A percentile compares a stretch with the other conserved stretches of the same genome.
phyloP scores from a whole-genome alignment of 331 rosid species.

The Quercus lobata region DNA sequence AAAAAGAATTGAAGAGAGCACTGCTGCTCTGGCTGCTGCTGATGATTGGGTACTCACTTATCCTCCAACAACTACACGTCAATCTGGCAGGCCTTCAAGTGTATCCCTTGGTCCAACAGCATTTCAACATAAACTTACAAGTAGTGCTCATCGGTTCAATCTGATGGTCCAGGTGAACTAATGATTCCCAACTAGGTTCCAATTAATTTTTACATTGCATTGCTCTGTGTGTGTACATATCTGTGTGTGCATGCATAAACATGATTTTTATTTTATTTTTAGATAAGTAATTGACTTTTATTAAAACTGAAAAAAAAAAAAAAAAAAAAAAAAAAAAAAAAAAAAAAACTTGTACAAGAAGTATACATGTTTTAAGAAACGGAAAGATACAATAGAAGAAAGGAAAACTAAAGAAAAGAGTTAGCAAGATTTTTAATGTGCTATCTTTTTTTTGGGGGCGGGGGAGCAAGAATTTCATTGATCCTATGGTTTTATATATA shows the following conservation, averaged over 20 bases:
- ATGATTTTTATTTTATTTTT: too few relatives aligned
- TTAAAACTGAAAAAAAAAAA: too few relatives aligned
- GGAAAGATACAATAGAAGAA: too few relatives aligned
- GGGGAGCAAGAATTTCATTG: neutral
- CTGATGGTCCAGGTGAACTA: constrained; percentile 95
- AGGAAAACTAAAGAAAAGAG: too few relatives aligned
- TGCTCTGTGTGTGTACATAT: neutral
- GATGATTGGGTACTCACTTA: constrained; percentile 88
- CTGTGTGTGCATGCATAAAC: neutral
- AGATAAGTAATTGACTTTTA: too few relatives aligned
- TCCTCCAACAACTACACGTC: constrained; percentile 61
- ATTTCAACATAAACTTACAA: constrained; percentile 85
- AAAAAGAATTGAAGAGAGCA: constrained; percentile 95
- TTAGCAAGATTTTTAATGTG: too few relatives aligned
- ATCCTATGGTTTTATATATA: neutral
- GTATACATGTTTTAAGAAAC: too few relatives aligned
- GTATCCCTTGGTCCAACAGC: constrained; percentile 38
- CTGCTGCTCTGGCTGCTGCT: constrained; percentile 98
- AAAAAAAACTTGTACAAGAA: too few relatives aligned
- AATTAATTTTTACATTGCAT: neutral
- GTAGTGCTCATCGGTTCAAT: constrained; percentile 98
- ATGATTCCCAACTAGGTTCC: constrained; percentile 6
- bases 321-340: too few relatives aligned
- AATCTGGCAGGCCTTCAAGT: constrained; percentile 59
- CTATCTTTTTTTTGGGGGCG: neutral